Evolutionary conservation across 305 asterid species (phyloP).

Genomic region (Fraxinus nigra): DNA sequence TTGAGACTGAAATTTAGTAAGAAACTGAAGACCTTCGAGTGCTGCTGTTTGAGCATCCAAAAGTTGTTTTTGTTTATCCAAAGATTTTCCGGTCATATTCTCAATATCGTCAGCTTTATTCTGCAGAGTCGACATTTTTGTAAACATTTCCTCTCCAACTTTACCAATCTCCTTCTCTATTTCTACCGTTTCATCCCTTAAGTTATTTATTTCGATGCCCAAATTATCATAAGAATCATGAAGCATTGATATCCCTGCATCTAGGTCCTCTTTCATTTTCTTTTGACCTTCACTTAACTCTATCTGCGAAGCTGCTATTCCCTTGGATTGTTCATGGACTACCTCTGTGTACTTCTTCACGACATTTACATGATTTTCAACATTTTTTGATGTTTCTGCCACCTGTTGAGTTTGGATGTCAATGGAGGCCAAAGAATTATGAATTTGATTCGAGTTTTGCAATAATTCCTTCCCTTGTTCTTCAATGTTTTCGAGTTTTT

Average conservation of each 20-base stretch:
- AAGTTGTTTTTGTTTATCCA: conserved; percentile 75
- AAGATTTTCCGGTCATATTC: conserved; percentile 52
- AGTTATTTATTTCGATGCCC: conserved; percentile 49
- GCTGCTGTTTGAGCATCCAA: conserved; percentile 65
- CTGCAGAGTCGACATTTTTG: conserved; percentile 57
- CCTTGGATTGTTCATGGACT: conserved; percentile 61
- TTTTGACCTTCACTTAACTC: conserved; percentile 61
- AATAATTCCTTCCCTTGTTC: conserved; percentile 44
- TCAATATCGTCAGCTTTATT: conserved; percentile 73
- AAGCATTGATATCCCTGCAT: conserved; percentile 56
- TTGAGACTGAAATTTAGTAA: conserved; percentile 60
- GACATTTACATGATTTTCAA: conserved; percentile 52
- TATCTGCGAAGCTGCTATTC: conserved; percentile 59
- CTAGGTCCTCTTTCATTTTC: conserved; percentile 63
- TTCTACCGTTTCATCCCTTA: conserved; percentile 58
- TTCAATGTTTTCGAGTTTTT: conserved; percentile 46
- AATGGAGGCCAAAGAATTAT: conserved; percentile 50
- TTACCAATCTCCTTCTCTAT: conserved; percentile 71
- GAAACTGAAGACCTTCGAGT: conserved; percentile 55
- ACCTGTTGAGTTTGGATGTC: conserved; percentile 56
- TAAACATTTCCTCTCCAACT: conserved; percentile 68
- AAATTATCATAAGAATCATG: conserved; percentile 51
- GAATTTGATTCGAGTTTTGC: conserved; percentile 45
- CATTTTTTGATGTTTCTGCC: conserved; percentile 45
- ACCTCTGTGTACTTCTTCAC: conserved; percentile 53